Conservation (phyloP, 805 yeast species). For the Candida schatavii region DNA sequence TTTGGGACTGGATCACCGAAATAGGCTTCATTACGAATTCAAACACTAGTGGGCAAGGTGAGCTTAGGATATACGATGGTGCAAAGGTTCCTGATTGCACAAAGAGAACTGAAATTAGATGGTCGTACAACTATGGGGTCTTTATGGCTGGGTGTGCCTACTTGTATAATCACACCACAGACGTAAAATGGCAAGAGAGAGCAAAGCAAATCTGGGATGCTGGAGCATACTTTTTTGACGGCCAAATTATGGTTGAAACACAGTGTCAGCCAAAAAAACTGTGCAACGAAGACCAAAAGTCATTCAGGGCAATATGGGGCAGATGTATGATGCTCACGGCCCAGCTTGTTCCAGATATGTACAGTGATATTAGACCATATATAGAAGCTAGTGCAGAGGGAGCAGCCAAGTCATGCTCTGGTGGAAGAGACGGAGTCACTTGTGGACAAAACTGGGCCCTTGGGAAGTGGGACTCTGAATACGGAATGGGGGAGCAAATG, state of each 20-base stretch:
- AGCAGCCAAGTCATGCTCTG: conserved; percentile 77
- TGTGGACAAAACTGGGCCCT: conserved; percentile 75
- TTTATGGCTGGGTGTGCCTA: conserved; percentile 68
- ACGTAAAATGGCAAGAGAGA: conserved; percentile 37
- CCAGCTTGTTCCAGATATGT: conserved; percentile 48
- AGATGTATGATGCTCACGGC: conserved; percentile 62
- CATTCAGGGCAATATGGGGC: conserved; percentile 68
- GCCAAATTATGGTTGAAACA: conserved; percentile 56
- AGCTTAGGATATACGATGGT: conserved; percentile 52
- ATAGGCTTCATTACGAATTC: conserved; percentile 24
- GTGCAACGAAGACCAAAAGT: conserved; percentile 75
- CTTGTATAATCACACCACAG: conserved; percentile 54
- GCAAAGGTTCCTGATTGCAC: conserved; percentile 51
- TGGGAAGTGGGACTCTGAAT: conserved; percentile 59
- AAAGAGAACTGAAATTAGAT: conserved; percentile 47
- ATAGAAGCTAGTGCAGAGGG: conserved; percentile 56
- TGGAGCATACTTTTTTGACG: conserved; percentile 37
- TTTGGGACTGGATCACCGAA: conserved; percentile 74
- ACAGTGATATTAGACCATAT: conserved; percentile 38
- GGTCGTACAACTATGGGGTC: conserved; percentile 73
- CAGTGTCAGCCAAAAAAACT: conserved; percentile 51
- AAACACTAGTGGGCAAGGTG: conserved; percentile 8
- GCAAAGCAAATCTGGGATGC: conserved; percentile 36
- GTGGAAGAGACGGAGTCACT: conserved; percentile 83
- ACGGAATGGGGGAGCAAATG: conserved; percentile 85